Base-by-base conservation (phyloP, 108 stramenopile genomes). In the Seminavis robusta region DNA sequence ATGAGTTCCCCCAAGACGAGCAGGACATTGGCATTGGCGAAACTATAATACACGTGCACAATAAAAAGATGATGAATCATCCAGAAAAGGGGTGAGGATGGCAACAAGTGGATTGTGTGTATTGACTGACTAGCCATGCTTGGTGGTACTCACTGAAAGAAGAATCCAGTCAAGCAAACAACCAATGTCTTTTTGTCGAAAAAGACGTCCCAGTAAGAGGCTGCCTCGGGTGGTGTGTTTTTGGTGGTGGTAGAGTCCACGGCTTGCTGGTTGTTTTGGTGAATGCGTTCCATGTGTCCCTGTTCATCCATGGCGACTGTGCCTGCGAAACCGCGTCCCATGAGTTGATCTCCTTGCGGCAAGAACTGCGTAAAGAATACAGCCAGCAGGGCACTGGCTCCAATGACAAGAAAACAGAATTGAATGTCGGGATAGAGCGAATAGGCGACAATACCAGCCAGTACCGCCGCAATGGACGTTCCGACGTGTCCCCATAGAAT, bases 1-100 rank as follows among this genome's bases (percentile, higher is more conserved):
- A 92, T 92, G 13, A 92, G 71, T 44, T 92, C 91, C 40, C 91
- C 91, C 30, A 92, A 59, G 1, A 92, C 91, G 36, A 92, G 65
- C 23, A 92, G 55, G 1, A 92, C 91, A 56, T 92, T 92, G 26
- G 91, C 91, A 63, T 92, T 92, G 23, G 91, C 91, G 62, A 92
- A 82, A 55, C 71, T 55, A 39, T n/a, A 3, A 27, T 16, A 55
- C 3, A 45, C 16, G 16, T 19, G 37, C n/a, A n/a, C n/a, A n/a
- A 37, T 10, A 11, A 37, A 13, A 37, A 37, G 36, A 37, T 11
- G 13, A 11, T 37, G 36, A 13, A 37, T n/a, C n/a, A 23, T 31
- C 13, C 21, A 6, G n/a, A 7, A 8, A 23, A 31, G 38, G 16
- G 5, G 33, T 7, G 20, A 8, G 8, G 4, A 36, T 40, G 17